Evolutionary conservation across 306 rosid species (phyloP), one percentile per base, ranked within the genome.

Genomic region (Glycine soja): DNA sequence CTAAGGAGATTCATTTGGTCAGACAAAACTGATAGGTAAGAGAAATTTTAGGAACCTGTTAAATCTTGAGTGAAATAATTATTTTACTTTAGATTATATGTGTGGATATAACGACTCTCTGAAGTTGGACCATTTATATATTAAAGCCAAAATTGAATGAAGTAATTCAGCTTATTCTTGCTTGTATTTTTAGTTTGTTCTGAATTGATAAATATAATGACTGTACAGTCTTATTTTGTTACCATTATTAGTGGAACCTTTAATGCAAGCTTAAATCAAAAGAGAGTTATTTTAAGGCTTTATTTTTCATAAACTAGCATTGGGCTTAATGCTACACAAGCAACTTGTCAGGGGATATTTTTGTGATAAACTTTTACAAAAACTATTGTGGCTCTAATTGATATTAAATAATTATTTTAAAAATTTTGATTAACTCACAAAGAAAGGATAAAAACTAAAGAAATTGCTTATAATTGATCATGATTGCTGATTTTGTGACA

Each of bases 21-120:
- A 77, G 98, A 95, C 83, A 91, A 88, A 85, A 84, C 95, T 82
- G 97, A 95, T 80, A 90, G 99, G 99, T 95, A 87, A 81, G 87
- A 61, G 67, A 75, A 53, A 19, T 15, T 76, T 76, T 77, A 6
- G 69, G 51, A 50, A 80, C 45, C 56, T 69, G 46, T 66, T 46
- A 64, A 80, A 48, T 73, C 36, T n/a, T 46, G 70, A 70, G 42
- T 48, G 63, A 63, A 51, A 45, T 63, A 48, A 75, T 61, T 43
- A 45, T 79, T 71, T 65, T 58, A 63, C 54, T 70, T 15, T 38
- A 19, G 61, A 61, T 24, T 74, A 32, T 63, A 16, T 46, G 36
- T 80, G 15, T 42, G 72, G 50, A 67, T 68, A 19, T 19, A 77
- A 75, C 62, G 76, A 61, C 73, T 81, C 75, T 67, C 74, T 76